Evolutionary conservation across 2,329 filamentous ascomycete species (phyloP).

Genomic region (Microdochium nivale): DNA sequence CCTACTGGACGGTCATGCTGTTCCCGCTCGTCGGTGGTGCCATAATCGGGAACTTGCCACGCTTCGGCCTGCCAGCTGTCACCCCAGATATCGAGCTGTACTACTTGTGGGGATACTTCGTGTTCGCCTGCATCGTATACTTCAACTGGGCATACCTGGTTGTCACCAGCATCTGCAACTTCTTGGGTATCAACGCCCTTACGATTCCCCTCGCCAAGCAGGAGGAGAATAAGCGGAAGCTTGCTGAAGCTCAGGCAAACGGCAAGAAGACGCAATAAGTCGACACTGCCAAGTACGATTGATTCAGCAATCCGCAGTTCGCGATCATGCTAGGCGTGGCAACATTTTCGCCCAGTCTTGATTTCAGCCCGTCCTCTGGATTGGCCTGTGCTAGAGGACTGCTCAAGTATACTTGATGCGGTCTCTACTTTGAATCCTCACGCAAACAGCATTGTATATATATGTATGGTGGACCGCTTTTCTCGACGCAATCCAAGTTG

Average conservation of each 20-base stretch:
- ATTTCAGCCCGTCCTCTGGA: no score
- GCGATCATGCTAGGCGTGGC: no score
- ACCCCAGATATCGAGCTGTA: constrained; percentile 59
- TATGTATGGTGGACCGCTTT: no score
- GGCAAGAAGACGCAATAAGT: constrained; percentile 20
- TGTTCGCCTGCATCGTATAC: constrained; percentile 79
- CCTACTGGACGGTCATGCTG: constrained; percentile 91
- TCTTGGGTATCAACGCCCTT: constrained; percentile 87
- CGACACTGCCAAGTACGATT: neutral
- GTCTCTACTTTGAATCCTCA: no score
- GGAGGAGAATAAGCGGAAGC: constrained; percentile 40
- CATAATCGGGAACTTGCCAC: constrained; percentile 72
- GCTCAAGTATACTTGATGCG: no score
- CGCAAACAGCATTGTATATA: no score
- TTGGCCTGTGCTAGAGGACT: no score
- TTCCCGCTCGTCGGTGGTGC: constrained; percentile 81
- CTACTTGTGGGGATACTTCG: constrained; percentile 79
- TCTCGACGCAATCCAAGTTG: no score
- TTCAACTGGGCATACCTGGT: constrained; percentile 89
- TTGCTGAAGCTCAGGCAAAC: constrained; percentile 11
- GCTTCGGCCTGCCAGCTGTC: constrained; percentile 61
- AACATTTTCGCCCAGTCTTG: no score
- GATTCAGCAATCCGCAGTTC: neutral
- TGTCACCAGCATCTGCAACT: constrained; percentile 83
- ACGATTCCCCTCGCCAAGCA: constrained; percentile 67